Evolutionary conservation across 139 green algal genomes (phyloP).

Genomic region (Haematococcus lacustris): DNA sequence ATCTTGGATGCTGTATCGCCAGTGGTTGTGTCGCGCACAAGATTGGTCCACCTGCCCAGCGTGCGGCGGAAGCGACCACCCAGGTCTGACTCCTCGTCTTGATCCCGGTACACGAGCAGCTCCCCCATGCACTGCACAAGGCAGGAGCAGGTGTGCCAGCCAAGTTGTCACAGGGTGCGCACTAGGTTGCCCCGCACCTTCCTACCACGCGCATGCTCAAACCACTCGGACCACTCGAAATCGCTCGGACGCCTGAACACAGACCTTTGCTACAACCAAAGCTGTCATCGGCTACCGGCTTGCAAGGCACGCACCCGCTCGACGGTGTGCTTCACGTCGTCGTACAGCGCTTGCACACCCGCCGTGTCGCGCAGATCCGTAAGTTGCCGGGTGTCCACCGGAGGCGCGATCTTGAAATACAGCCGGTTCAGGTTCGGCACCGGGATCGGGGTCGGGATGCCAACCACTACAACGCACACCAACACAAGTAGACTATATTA

Average conservation of each 20-base stretch:
- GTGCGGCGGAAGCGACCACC: slow-evolving; percentile 3
- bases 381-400: slow-evolving; percentile 34
- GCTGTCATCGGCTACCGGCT: background rate
- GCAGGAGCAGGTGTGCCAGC: background rate
- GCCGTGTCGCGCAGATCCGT: slow-evolving; percentile 15
- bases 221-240: background rate
- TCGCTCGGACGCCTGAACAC: background rate
- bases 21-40: too few species aligned
- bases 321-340: slow-evolving; percentile 16
- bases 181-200: background rate
- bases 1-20: too few species aligned
- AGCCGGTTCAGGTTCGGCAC: slow-evolving; percentile 56
- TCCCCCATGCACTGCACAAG: slow-evolving; percentile 26
- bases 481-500: background rate
- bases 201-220: background rate
- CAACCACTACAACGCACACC: slow-evolving; percentile 10
- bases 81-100: slow-evolving; percentile 24
- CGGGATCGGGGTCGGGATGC: slow-evolving; percentile 45
- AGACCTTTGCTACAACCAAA: background rate
- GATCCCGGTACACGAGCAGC: slow-evolving; percentile 25
- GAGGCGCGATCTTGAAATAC: slow-evolving; percentile 56
- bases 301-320: slow-evolving; percentile 3
- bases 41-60: background rate
- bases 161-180: background rate
- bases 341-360: slow-evolving; percentile 27